Evolutionary conservation across 139 green algal species (phyloP), one percentile per base, ranked within the genome.

Genomic region (Limnomonas spitsbergensis): DNA sequence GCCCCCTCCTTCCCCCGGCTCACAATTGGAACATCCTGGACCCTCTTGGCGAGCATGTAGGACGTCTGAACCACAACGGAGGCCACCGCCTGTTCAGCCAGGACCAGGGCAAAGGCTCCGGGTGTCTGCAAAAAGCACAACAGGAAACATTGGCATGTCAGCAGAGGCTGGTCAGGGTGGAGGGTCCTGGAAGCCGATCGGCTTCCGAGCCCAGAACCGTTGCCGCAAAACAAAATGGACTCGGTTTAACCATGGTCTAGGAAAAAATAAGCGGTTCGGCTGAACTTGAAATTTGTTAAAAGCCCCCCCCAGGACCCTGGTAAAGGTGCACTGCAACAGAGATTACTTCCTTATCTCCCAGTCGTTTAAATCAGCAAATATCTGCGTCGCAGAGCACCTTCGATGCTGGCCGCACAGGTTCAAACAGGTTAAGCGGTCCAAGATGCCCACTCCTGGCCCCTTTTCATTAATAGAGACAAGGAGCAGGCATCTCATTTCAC

Each of bases 11-110:
- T 54, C 7, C 9, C 7, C 42, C 9, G 29, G 14, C 29, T 34
- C 29, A 70, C 56, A 7, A 35, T 70, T 7, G 56, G 56, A 4
- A 70, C 56, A 70, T 70, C 56, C 24, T 70, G 14, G 14, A 70
- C 29, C 4, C 29, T 24, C 56, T 32, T 70, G 14, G 56, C 56
- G 4, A 70, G 56, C 14, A 32, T 32, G 24, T 37, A 70, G 9
- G 56, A 24, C 29, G 56, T 70, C 24, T 70, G 56, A 70, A 70
- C 56, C 9, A 70, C 56, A 37, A 70, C 56, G 9, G 56, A 24
- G 24, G 56, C 27, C 27, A 70, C 56, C 29, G 29, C 4, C 24
- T 70, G 56, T 32, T 70, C 56, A 34, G 24, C 56, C 4, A 70
- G 29, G 4, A 70, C 56, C 56, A 70, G 29, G 56, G 56, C 29